Evolutionary conservation across 495 filamentous ascomycete genomes (phyloP).

Genomic region (Aspergillus sparsus): DNA sequence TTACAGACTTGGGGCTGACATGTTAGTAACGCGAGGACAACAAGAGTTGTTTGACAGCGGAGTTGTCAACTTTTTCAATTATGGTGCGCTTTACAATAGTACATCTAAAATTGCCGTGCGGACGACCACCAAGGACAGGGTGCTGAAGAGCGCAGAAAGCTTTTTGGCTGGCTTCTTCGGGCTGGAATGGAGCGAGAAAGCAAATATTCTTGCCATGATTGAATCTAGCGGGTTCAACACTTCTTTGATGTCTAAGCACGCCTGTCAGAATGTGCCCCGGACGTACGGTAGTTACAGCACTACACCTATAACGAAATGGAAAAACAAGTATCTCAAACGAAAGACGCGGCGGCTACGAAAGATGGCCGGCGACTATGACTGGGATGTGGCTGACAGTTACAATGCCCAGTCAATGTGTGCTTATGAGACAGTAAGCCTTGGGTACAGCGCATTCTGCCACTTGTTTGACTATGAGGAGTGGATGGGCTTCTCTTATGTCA

Average conservation of each 20-base stretch:
- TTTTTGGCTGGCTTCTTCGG: conserved; percentile 60
- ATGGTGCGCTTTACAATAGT: conserved; percentile 60
- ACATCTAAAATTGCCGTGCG: conserved; percentile 62
- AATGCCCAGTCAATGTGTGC: conserved; percentile 57
- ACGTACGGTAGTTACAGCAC: conserved; percentile 14
- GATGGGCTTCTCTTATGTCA: conserved; percentile 51
- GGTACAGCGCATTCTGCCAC: conserved; percentile 54
- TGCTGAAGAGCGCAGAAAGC: conserved; percentile 50
- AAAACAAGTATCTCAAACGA: conserved; percentile 45
- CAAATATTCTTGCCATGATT: conserved; percentile 53
- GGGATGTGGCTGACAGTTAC: conserved; percentile 53
- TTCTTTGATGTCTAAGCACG: conserved; percentile 34
- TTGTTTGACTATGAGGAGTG: conserved; percentile 55
- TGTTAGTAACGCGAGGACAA: conserved; percentile 54
- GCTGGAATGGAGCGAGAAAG: conserved; percentile 56
- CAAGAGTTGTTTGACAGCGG: conserved; percentile 54
- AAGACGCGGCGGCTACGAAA: conserved; percentile 50
- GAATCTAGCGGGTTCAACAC: conserved; percentile 27
- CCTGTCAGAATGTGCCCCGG: conserved; percentile 36
- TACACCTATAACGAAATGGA: conserved; percentile 33
- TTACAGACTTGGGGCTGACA: conserved; percentile 47
- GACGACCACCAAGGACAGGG: conserved; percentile 58
- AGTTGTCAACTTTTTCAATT: conserved; percentile 60
- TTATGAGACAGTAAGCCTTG: conserved; percentile 61
- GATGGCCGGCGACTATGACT: conserved; percentile 48